Conservation (phyloP, 2,329 filamentous ascomycete genomes). For the Cryphonectria radicalis region DNA sequence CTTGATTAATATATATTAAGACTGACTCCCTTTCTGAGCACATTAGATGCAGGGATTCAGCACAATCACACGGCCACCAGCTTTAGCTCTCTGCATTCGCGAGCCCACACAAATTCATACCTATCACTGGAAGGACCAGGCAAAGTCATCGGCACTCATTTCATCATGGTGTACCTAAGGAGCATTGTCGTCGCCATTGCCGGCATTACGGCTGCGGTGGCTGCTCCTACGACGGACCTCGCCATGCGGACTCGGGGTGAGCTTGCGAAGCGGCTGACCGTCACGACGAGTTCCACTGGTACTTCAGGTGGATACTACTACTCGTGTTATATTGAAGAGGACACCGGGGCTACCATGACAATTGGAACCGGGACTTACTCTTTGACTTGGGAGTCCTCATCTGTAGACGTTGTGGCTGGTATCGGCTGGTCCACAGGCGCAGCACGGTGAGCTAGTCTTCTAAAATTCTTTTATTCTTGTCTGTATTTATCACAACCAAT, state of each 20-base stretch:
- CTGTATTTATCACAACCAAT: neutral
- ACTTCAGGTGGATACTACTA: constrained; percentile 15
- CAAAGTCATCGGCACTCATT: neutral
- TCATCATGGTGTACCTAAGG: constrained; percentile 15
- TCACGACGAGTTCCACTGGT: constrained; percentile 14
- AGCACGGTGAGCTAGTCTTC: constrained; percentile 17
- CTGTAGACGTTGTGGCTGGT: constrained; percentile 20
- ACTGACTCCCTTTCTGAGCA: neutral
- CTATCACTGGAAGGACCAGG: neutral
- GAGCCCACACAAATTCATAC: neutral
- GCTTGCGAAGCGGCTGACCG: constrained; percentile 18
- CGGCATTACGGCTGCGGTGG: constrained; percentile 6
- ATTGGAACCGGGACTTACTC: constrained; percentile 19
- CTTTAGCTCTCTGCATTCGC: neutral
- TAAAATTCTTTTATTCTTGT: neutral
- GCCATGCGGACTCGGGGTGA: constrained; percentile 7
- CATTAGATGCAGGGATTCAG: neutral
- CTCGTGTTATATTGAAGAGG: constrained; percentile 19
- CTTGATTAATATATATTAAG: neutral
- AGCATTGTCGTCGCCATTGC: constrained; percentile 9
- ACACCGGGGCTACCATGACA: constrained; percentile 17
- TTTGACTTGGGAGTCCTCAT: constrained; percentile 16
- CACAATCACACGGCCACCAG: neutral
- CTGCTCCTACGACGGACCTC: constrained; percentile 18
- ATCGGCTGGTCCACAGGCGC: constrained; percentile 23